Conservation (phyloP, 1,284 basidiomycete species). For the Malassezia sp. region DNA sequence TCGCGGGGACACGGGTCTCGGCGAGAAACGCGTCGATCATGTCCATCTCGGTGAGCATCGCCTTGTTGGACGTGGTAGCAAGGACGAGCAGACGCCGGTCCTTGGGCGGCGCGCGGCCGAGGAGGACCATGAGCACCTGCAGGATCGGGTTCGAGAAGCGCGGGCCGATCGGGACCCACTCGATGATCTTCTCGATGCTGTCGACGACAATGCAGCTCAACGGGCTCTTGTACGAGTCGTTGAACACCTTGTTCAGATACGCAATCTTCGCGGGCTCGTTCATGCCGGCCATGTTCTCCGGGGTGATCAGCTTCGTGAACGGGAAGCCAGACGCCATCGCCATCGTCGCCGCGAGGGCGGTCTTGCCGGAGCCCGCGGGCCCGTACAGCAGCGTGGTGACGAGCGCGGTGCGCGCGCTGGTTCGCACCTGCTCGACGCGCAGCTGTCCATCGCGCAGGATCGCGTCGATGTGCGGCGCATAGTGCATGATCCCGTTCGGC, state of each 20-base stretch:
- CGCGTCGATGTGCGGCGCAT: slow-evolving; percentile 58
- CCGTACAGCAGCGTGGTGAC: slow-evolving; percentile 82
- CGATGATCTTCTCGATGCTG: slow-evolving; percentile 45
- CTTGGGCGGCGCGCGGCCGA: slow-evolving; percentile 85
- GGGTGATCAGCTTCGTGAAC: slow-evolving; percentile 94
- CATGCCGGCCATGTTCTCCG: slow-evolving; percentile 93
- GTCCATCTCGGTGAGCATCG: slow-evolving; percentile 80
- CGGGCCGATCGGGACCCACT: slow-evolving; percentile 91
- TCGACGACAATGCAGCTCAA: slow-evolving; percentile 95
- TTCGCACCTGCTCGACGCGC: slow-evolving; percentile 87
- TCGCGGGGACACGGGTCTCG: slow-evolving; percentile 72
- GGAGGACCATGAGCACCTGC: slow-evolving; percentile 78
- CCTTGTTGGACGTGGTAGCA: slow-evolving; percentile 77
- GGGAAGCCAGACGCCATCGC: slow-evolving; percentile 85
- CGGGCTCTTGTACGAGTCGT: slow-evolving; percentile 94
- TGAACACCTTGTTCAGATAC: slow-evolving; percentile 84
- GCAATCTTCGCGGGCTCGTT: slow-evolving; percentile 80
- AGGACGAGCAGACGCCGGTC: slow-evolving; percentile 82
- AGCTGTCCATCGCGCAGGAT: slow-evolving; percentile 79
- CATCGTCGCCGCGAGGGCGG: slow-evolving; percentile 86
- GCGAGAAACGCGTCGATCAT: slow-evolving; percentile 78
- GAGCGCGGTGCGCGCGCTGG: slow-evolving; percentile 76
- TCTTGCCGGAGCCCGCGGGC: slow-evolving; percentile 83
- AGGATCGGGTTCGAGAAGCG: slow-evolving; percentile 89
- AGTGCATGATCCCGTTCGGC: slow-evolving; percentile 94